A percentile compares a stretch with the other conserved stretches of the same genome.
Evolutionary conservation across 306 rosid genomes (phyloP).

Genomic region (Rubus idaeus): DNA sequence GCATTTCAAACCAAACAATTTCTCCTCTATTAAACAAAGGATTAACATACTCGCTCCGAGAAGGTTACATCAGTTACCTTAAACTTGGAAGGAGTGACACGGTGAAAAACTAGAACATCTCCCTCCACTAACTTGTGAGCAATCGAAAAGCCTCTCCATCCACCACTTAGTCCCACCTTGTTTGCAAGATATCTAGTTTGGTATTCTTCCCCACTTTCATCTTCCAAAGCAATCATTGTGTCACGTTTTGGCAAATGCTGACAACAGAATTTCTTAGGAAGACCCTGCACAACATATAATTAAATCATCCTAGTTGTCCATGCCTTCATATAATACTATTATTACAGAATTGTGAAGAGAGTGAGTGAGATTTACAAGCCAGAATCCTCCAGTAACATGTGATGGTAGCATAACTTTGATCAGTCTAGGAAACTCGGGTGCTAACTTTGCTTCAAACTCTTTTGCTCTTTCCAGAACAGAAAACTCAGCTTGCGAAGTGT

Average conservation of each 20-base stretch:
- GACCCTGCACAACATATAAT: constrained; percentile 42
- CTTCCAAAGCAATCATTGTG: constrained; percentile 41
- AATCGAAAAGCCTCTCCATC: constrained; percentile 53
- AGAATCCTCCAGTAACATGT: constrained; percentile 50
- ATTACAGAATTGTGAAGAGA: not conserved
- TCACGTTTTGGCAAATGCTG: constrained; percentile 44
- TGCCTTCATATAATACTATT: not conserved
- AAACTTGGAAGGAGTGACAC: constrained; percentile 39
- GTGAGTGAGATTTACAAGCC: constrained; percentile 43
- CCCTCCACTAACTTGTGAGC: constrained; percentile 38
- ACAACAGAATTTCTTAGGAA: constrained; percentile 40
- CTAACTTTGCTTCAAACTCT: constrained; percentile 36
- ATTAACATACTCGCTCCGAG: not conserved
- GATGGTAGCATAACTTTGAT: constrained; percentile 45
- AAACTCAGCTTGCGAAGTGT: constrained; percentile 15
- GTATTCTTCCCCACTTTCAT: constrained; percentile 34
- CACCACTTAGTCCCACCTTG: constrained; percentile 51
- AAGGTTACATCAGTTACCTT: constrained; percentile 35
- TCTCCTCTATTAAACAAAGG: not conserved
- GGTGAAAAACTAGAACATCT: constrained; percentile 45
- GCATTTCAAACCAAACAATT: not conserved
- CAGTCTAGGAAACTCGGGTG: constrained; percentile 34
- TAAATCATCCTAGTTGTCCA: constrained; percentile 1
- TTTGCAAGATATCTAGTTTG: constrained; percentile 35
- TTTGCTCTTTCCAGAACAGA: constrained; percentile 31